Evolutionary conservation across 441 rosid genomes (phyloP).

Genomic region (Erodium chrysanthum): DNA sequence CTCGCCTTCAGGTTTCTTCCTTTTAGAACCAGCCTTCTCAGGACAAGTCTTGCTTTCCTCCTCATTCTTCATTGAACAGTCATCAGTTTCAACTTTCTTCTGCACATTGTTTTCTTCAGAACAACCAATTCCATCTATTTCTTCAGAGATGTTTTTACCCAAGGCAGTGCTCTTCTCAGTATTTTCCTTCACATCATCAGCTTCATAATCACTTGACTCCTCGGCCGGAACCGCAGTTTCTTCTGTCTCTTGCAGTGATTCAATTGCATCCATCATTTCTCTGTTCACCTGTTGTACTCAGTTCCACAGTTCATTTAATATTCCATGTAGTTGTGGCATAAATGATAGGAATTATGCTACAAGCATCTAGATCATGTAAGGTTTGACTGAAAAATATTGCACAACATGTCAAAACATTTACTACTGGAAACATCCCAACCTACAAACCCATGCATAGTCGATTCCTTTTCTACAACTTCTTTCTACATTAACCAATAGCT

Average conservation of each 20-base stretch:
- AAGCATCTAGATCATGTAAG: background rate
- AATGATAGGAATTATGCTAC: background rate
- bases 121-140: background rate
- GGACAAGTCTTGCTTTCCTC: background rate
- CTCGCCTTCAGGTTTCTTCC: background rate
- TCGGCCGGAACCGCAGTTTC: conserved; percentile 10
- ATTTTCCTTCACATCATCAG: background rate
- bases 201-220: background rate
- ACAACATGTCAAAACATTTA: no score
- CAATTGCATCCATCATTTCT: conserved; percentile 48
- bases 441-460: background rate
- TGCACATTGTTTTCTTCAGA: background rate
- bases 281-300: conserved; percentile 43
- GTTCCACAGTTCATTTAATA: background rate
- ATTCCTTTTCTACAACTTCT: background rate
- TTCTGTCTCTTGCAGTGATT: conserved; percentile 26
- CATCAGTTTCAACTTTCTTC: background rate
- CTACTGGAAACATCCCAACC: no score
- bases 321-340: no score
- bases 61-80: background rate
- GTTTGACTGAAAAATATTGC: no score
- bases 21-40: background rate
- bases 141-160: background rate
- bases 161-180: background rate
- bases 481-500: background rate